A percentile compares a stretch with the other conserved stretches of the same genome.
These are phyloP conservation scores for Cyberlindnera bimundalis DNA, from an alignment of 805 yeast species.

Conservation along the genomic window DNA sequence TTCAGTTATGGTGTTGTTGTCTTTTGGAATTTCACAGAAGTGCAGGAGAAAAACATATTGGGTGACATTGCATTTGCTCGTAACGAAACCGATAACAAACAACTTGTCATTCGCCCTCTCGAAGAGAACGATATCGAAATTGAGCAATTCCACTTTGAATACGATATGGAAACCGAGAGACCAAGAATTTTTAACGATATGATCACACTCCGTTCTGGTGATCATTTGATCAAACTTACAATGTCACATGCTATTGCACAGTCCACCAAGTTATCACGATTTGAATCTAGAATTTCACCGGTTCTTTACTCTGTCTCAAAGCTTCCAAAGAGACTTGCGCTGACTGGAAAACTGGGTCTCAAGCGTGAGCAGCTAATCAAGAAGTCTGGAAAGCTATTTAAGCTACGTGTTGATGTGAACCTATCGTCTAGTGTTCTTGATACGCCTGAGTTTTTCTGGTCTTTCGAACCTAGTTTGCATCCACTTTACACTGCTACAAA, in stretches of 20 bases:
- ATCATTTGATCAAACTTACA: constrained; percentile 87
- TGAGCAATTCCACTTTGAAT: constrained; percentile 58
- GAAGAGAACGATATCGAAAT: constrained; percentile 90
- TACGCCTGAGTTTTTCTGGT: constrained; percentile 97
- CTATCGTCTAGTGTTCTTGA: constrained; percentile 86
- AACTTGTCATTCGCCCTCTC: constrained; percentile 65
- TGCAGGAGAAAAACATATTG: constrained; percentile 87
- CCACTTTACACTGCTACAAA: constrained; percentile 87
- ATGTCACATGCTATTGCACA: constrained; percentile 97
- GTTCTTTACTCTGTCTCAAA: constrained; percentile 81
- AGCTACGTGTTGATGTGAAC: constrained; percentile 89
- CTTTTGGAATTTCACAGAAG: constrained; percentile 93
- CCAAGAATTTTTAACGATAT: constrained; percentile 89
- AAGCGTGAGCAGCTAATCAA: constrained; percentile 80
- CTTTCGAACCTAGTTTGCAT: constrained; percentile 89
- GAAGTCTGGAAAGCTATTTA: constrained; percentile 88
- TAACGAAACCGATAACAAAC: constrained; percentile 41
- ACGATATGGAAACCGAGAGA: constrained; percentile 54
- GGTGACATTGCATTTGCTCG: constrained; percentile 73
- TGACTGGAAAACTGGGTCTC: constrained; percentile 84
- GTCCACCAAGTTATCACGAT: constrained; percentile 84
- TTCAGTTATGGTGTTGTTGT: constrained; percentile 95
- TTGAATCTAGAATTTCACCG: constrained; percentile 87
- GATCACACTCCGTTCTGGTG: constrained; percentile 86
- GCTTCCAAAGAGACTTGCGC: constrained; percentile 83